Evolutionary conservation across 345 rosid genomes (phyloP), one percentile per base, ranked within the genome.

Genomic region (Crucihimalaya himalaica): DNA sequence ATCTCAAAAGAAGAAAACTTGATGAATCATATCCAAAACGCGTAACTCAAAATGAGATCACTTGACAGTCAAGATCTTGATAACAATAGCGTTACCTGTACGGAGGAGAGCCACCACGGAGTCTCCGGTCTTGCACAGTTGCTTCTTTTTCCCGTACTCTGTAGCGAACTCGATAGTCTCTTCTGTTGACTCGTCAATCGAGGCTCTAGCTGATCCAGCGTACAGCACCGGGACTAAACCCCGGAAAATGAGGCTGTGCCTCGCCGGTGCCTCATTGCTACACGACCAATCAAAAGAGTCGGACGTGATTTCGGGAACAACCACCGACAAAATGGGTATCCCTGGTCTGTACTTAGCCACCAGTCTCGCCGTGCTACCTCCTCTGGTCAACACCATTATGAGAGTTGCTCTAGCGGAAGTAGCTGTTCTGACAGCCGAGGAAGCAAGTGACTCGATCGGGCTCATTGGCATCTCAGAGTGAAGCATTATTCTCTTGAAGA

Each of bases 291-390:
- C 98, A 20, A 93, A 93, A 8, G 78, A 83, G 74, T 93, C 94
- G 0, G 94, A 88, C 77, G 85, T 81, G 43, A 93, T 88, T 77
- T 93, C 94, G 0, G 98, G 98, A 21, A 93, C 98, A 4, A 93
- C 90, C 47, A 88, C 97, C 0, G 98, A 93, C 35, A 93, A 78
- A 19, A 91, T 91, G 2, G 97, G 98, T 85, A 83, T 83, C 31
- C 89, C 93, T 8, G 98, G 96, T 78, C 96, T 83, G 86, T 93
- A 93, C 81, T 93, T 93, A 5, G 98, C 97, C 83, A 93, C 94
- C 68, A 93, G 83, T 67, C 85, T 93, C 1, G 98, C 97, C 0
- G 94, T 93, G 72, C 89, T 93, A 35, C 98, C 98, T 79, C 98
- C 97, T 79, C 94, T 75, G 8, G 98, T 93, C 23, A 93, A 74